Conservation (phyloP, 2,329 filamentous ascomycete species). For the Pseudogymnoascus sp. region DNA sequence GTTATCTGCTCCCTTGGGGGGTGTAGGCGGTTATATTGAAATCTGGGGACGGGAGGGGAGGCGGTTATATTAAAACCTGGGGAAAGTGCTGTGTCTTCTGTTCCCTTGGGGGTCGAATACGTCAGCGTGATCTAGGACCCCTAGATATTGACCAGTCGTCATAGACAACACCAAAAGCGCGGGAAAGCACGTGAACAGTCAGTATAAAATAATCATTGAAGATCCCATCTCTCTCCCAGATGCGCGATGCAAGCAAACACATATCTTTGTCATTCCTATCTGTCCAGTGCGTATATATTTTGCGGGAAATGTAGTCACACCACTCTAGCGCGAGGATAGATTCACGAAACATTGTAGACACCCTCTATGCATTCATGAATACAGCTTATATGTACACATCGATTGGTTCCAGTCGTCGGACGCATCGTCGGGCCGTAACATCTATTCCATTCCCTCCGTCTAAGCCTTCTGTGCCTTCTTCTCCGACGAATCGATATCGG, state of each 20-base stretch:
- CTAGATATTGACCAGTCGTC: neutral
- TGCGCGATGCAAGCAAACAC: neutral
- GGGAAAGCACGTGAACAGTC: neutral
- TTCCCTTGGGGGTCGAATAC: neutral
- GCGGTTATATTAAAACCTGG: neutral
- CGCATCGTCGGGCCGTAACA: slow-evolving; percentile 7
- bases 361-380: slow-evolving; percentile 8
- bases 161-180: neutral
- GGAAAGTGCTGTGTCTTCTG: neutral
- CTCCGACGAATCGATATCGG: slow-evolving; percentile 6
- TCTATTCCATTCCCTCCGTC: neutral
- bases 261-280: neutral
- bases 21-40: neutral
- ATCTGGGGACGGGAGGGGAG: neutral
- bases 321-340: neutral
- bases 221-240: neutral
- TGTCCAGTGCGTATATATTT: neutral
- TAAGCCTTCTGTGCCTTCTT: slow-evolving; percentile 10
- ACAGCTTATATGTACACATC: slow-evolving; percentile 9
- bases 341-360: slow-evolving; percentile 1
- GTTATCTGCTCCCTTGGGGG: neutral
- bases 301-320: slow-evolving; percentile 5
- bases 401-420: slow-evolving; percentile 4
- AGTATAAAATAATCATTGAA: neutral
- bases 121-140: slow-evolving; percentile 5